Evolutionary conservation across 2,329 filamentous ascomycete species (phyloP).

Genomic region (Fusarium cyanostomum): DNA sequence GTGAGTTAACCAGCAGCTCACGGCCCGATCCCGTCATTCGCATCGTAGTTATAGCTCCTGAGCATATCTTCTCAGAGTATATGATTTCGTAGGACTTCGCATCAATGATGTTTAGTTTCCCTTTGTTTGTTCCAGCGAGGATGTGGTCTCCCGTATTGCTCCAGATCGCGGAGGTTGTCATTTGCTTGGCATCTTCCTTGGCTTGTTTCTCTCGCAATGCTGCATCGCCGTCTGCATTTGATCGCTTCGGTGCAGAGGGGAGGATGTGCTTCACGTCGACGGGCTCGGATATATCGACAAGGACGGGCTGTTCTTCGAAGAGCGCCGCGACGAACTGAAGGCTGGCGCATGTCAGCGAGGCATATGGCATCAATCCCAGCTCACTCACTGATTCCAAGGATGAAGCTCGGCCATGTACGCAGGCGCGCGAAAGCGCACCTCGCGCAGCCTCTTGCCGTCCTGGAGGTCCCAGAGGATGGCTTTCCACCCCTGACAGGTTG

Average conservation of each 20-base stretch:
- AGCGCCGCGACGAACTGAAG: slow-evolving; percentile 88
- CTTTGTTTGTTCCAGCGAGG: slow-evolving; percentile 91
- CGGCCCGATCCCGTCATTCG: slow-evolving; percentile 83
- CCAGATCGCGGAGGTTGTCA: slow-evolving; percentile 92
- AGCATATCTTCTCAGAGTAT: slow-evolving; percentile 88
- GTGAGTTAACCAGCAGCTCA: slow-evolving; percentile 90
- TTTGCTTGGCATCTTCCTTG: slow-evolving; percentile 92
- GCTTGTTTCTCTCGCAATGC: slow-evolving; percentile 82
- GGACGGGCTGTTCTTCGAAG: slow-evolving; percentile 90
- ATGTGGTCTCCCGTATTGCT: slow-evolving; percentile 87
- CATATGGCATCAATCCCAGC: neutral
- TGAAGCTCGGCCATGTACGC: slow-evolving; percentile 97
- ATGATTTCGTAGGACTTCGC: slow-evolving; percentile 82
- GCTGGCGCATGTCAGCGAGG: slow-evolving; percentile 49
- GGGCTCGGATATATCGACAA: slow-evolving; percentile 80
- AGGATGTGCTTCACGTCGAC: slow-evolving; percentile 79
- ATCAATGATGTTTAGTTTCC: slow-evolving; percentile 95
- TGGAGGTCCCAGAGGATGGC: slow-evolving; percentile 93
- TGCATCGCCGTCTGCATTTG: slow-evolving; percentile 74
- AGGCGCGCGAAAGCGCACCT: slow-evolving; percentile 89
- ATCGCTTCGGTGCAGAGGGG: slow-evolving; percentile 82
- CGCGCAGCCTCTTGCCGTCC: slow-evolving; percentile 75
- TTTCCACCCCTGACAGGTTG: slow-evolving; percentile 95
- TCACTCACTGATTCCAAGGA: slow-evolving; percentile 80
- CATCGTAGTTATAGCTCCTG: slow-evolving; percentile 87